phyloP scores from a whole-genome alignment of 1,284 basidiomycete genomes.

The Calocybe gambosa region DNA sequence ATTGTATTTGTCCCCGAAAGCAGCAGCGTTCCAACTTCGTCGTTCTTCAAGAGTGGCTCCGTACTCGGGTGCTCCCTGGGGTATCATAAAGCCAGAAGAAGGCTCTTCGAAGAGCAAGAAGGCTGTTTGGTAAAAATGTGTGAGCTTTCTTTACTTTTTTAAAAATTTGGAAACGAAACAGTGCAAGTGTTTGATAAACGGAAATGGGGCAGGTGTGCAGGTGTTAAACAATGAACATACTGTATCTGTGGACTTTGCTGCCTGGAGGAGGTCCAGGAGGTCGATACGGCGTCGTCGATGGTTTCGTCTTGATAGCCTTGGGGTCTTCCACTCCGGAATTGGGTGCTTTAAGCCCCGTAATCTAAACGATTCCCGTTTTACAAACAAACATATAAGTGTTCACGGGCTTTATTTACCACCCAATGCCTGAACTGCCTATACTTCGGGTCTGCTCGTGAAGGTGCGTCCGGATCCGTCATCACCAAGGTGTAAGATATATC shows the following conservation, averaged over 20 bases:
- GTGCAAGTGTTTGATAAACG: no score
- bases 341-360: constrained; percentile 43
- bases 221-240: constrained; percentile 26
- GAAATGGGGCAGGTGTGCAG: neutral
- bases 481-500: constrained; percentile 53
- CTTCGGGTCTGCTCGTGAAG: constrained; percentile 46
- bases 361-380: no score
- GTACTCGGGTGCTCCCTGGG: constrained; percentile 40
- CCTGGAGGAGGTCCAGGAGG: constrained; percentile 52
- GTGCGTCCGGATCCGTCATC: constrained; percentile 68
- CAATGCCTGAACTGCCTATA: constrained; percentile 60
- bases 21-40: constrained; percentile 46
- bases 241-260: constrained; percentile 54
- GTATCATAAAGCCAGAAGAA: constrained; percentile 32
- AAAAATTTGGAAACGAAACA: no score
- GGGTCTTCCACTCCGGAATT: constrained; percentile 27
- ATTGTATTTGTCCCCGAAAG: constrained; percentile 46
- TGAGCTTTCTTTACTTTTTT: neutral
- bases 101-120: constrained; percentile 63
- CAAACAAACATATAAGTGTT: no score
- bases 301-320: constrained; percentile 37
- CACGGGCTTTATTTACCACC: constrained; percentile 57
- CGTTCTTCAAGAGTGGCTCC: constrained; percentile 40
- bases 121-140: constrained; percentile 26
- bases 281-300: constrained; percentile 50